A percentile compares a stretch with the other conserved stretches of the same genome.
Conservation (phyloP, 2,329 filamentous ascomycete genomes). For the Stemphylium lycopersici region DNA sequence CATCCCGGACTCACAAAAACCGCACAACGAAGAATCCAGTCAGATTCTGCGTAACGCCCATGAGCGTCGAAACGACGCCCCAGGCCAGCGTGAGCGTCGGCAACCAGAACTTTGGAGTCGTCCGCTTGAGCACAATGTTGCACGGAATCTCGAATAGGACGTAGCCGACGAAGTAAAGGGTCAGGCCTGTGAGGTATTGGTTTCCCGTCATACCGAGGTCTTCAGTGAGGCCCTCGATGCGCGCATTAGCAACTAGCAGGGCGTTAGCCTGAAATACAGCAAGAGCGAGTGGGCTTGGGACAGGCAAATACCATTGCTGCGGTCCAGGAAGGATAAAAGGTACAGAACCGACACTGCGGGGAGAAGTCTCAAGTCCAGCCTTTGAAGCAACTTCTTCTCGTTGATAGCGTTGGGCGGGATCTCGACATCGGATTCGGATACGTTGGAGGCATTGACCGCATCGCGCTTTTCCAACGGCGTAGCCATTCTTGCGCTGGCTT, state of each 20-base stretch:
- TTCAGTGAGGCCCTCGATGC: constrained; percentile 45
- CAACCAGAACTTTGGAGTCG: constrained; percentile 57
- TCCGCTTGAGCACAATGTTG: constrained; percentile 65
- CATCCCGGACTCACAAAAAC: constrained; percentile 49
- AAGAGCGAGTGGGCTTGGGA: no score
- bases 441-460: constrained; percentile 24
- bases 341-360: constrained; percentile 53
- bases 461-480: constrained; percentile 7
- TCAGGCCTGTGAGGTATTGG: constrained; percentile 69
- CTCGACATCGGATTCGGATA: constrained; percentile 38
- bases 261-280: not conserved
- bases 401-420: constrained; percentile 48
- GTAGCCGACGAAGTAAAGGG: constrained; percentile 67
- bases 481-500: constrained; percentile 19
- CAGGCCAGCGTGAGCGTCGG: constrained; percentile 57
- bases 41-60: constrained; percentile 56
- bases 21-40: constrained; percentile 55
- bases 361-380: constrained; percentile 54
- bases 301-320: constrained; percentile 43
- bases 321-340: constrained; percentile 47
- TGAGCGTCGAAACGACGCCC: constrained; percentile 59
- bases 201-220: constrained; percentile 46
- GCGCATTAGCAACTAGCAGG: constrained; percentile 53
- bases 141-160: constrained; percentile 62
- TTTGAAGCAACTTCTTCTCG: constrained; percentile 65